phyloP scores from a whole-genome alignment of 2,329 filamentous ascomycete species.

The Alternaria sp. region DNA sequence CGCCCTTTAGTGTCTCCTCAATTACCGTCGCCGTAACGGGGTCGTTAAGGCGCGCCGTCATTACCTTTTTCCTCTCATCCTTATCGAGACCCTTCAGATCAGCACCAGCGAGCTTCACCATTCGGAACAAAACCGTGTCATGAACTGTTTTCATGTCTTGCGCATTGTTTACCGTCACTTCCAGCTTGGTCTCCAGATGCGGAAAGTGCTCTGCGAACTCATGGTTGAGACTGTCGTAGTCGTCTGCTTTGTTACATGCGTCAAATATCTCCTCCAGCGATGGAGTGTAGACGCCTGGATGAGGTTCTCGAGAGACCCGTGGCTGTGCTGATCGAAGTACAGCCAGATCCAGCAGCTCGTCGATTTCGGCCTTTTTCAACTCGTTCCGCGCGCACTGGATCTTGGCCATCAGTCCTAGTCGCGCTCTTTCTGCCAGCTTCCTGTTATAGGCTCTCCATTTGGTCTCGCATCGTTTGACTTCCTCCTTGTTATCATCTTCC shows the following conservation, averaged over 20 bases:
- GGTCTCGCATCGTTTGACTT: neutral
- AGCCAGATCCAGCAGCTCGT: constrained; percentile 17
- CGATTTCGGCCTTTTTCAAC: constrained; percentile 8
- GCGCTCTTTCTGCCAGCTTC: constrained; percentile 4
- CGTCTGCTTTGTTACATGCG: neutral
- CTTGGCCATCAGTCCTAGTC: neutral
- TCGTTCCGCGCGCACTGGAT: constrained; percentile 13
- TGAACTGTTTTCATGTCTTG: constrained; percentile 4
- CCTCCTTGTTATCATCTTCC: neutral
- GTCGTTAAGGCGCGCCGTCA: constrained; percentile 12
- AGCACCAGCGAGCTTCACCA: constrained; percentile 17
- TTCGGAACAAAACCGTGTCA: constrained; percentile 5
- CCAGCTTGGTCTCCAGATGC: constrained; percentile 4
- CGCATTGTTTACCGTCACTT: constrained; percentile 1
- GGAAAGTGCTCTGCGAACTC: neutral
- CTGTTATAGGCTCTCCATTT: neutral
- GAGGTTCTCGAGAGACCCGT: neutral
- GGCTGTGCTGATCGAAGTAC: constrained; percentile 24
- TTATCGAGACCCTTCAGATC: constrained; percentile 7
- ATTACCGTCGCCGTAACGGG: constrained; percentile 20
- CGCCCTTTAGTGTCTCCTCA: constrained; percentile 13
- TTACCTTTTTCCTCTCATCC: constrained; percentile 1
- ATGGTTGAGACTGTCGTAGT: neutral
- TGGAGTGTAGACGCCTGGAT: neutral
- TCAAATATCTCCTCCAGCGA: neutral